Evolutionary conservation across 139 green algal species (phyloP).

Genomic region (Chlamydomonas eustigma): DNA sequence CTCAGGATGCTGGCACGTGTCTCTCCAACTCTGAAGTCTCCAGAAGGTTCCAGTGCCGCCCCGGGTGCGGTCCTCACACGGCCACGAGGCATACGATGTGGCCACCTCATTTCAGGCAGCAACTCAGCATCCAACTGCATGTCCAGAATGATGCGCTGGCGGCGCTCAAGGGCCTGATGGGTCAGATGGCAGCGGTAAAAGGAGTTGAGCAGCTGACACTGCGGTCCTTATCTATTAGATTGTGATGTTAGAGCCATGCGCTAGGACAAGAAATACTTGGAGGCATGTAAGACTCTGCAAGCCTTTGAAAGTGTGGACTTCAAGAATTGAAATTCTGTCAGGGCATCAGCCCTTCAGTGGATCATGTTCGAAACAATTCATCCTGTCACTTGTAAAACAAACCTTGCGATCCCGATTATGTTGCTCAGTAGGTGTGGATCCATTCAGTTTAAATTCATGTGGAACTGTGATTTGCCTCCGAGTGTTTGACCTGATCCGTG

Average conservation of each 20-base stretch:
- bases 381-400: too few species aligned
- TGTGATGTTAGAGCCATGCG: too few species aligned
- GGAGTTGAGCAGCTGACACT: too few species aligned
- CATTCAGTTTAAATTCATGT: conserved; percentile 44
- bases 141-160: conserved; percentile 43
- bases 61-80: conserved; percentile 10
- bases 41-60: not conserved
- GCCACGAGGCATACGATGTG: conserved; percentile 32
- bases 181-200: not conserved
- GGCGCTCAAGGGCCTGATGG: conserved; percentile 34
- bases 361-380: too few species aligned
- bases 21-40: not conserved
- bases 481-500: conserved; percentile 12
- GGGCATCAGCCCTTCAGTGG: too few species aligned
- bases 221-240: too few species aligned
- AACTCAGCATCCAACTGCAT: conserved; percentile 40
- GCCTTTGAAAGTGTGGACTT: too few species aligned
- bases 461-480: conserved; percentile 24
- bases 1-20: conserved; percentile 19
- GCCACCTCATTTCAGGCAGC: conserved; percentile 46
- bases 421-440: conserved; percentile 17
- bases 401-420: conserved; percentile 23
- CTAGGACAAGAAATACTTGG: too few species aligned
- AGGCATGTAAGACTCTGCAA: too few species aligned
- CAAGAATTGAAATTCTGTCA: too few species aligned